Conservation (phyloP, 2,329 filamentous ascomycete species). For the Acarospora socialis region DNA sequence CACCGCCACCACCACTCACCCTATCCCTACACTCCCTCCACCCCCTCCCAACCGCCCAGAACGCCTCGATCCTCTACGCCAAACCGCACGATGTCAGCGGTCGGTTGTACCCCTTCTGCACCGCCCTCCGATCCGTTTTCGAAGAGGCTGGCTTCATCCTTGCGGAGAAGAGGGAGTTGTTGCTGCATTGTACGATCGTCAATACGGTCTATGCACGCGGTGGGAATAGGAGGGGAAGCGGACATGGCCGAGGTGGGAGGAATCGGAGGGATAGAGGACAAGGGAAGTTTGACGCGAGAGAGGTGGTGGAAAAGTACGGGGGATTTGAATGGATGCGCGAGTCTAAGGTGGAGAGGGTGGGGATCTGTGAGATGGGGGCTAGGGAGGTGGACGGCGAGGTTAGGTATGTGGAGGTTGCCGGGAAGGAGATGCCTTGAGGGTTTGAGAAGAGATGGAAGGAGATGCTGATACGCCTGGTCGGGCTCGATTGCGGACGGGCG, state of each 20-base stretch:
- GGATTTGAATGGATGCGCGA: slow-evolving; percentile 57
- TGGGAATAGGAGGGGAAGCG: slow-evolving; percentile 16
- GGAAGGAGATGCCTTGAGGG: too few relatives aligned
- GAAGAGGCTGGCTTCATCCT: slow-evolving; percentile 29
- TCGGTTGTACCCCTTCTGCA: slow-evolving; percentile 28
- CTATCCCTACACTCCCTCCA: slow-evolving; percentile 30
- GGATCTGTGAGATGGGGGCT: slow-evolving; percentile 80
- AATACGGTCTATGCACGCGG: slow-evolving; percentile 67
- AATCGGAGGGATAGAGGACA: slow-evolving; percentile 6
- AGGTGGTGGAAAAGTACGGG: slow-evolving; percentile 39
- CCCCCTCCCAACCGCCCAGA: slow-evolving; percentile 23
- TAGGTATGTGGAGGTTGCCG: slow-evolving; percentile 1
- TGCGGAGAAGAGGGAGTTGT: slow-evolving; percentile 39
- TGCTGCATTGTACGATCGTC: slow-evolving; percentile 71
- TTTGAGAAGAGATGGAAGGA: too few relatives aligned
- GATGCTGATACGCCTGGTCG: too few relatives aligned
- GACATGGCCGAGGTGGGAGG: slow-evolving; percentile 16
- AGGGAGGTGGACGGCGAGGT: slow-evolving; percentile 42
- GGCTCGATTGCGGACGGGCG: too few relatives aligned
- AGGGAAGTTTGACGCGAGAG: slow-evolving; percentile 17
- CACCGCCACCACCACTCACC: slow-evolving; percentile 19
- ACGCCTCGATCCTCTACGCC: slow-evolving; percentile 28
- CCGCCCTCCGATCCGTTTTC: slow-evolving; percentile 28
- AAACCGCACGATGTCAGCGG: slow-evolving; percentile 25
- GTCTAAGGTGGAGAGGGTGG: slow-evolving; percentile 53